Conservation (phyloP, 73 alveolate genomes). For the Symbiodinium natans region DNA sequence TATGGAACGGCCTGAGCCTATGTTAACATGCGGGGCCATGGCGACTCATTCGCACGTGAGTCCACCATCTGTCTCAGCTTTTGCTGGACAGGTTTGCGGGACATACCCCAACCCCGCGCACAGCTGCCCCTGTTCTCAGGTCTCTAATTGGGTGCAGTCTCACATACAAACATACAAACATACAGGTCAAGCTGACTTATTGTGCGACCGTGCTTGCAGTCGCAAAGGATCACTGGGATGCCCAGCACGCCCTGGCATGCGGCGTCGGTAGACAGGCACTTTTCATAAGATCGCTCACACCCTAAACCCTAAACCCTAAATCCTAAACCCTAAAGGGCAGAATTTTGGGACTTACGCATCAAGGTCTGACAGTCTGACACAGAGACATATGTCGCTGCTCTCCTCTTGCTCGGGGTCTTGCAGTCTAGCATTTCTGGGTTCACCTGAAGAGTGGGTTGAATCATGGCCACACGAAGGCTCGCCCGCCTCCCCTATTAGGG, state of each 20-base stretch:
- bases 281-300: too few relatives aligned
- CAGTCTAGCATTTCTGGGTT: too few relatives aligned
- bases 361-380: too few relatives aligned
- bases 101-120: neutral
- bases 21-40: neutral
- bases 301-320: too few relatives aligned
- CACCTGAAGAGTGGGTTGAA: too few relatives aligned
- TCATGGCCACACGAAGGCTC: too few relatives aligned
- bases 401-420: too few relatives aligned
- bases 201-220: neutral
- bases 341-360: too few relatives aligned
- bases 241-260: neutral
- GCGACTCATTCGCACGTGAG: neutral
- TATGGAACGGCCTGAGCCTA: neutral
- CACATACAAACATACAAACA: neutral
- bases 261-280: neutral
- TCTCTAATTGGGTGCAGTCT: neutral
- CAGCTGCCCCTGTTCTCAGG: conserved; percentile 3
- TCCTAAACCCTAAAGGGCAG: neutral
- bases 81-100: neutral
- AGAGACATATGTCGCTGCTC: too few relatives aligned
- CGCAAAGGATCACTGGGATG: neutral
- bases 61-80: neutral
- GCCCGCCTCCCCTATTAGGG: too few relatives aligned
- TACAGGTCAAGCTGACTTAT: neutral